phyloP scores from a whole-genome alignment of 2,329 filamentous ascomycete genomes.

The Talaromyces sp. region DNA sequence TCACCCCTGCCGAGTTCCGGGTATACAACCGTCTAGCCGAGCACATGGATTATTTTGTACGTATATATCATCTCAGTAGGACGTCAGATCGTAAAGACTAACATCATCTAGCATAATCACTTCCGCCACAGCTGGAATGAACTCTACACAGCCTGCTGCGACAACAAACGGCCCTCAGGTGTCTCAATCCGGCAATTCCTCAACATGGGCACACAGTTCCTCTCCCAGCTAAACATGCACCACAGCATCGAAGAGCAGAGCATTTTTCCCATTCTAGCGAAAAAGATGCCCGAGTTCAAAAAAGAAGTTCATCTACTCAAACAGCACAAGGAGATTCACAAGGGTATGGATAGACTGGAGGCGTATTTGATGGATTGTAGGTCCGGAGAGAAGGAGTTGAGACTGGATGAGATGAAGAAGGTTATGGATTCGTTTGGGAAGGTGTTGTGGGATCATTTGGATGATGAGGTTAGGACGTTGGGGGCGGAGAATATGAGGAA shows the following conservation, averaged over 20 bases:
- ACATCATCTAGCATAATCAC: conserved; percentile 62
- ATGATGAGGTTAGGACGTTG: conserved; percentile 76
- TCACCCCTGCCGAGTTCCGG: conserved; percentile 66
- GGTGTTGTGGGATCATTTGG: conserved; percentile 78
- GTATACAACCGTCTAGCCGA: conserved; percentile 72
- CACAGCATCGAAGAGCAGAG: conserved; percentile 80
- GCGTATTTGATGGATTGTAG: conserved; percentile 64
- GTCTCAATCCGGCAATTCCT: conserved; percentile 71
- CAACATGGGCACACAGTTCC: conserved; percentile 66
- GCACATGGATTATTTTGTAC: conserved; percentile 70
- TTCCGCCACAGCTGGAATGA: conserved; percentile 73
- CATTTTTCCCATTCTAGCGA: conserved; percentile 75
- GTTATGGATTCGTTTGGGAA: conserved; percentile 76
- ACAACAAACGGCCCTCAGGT: conserved; percentile 58
- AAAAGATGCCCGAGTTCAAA: conserved; percentile 75
- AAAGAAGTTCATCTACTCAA: conserved; percentile 63
- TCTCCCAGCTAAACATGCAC: conserved; percentile 68
- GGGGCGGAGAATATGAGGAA: conserved; percentile 83
- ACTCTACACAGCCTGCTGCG: conserved; percentile 65
- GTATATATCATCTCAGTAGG: conserved; percentile 13
- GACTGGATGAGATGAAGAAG: conserved; percentile 59
- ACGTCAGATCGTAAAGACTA: too few species aligned
- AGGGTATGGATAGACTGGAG: conserved; percentile 67
- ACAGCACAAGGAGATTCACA: conserved; percentile 78
- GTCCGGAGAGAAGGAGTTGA: conserved; percentile 60